Evolutionary conservation across 331 rosid genomes (phyloP).

Genomic region (Spiraea crenata): DNA sequence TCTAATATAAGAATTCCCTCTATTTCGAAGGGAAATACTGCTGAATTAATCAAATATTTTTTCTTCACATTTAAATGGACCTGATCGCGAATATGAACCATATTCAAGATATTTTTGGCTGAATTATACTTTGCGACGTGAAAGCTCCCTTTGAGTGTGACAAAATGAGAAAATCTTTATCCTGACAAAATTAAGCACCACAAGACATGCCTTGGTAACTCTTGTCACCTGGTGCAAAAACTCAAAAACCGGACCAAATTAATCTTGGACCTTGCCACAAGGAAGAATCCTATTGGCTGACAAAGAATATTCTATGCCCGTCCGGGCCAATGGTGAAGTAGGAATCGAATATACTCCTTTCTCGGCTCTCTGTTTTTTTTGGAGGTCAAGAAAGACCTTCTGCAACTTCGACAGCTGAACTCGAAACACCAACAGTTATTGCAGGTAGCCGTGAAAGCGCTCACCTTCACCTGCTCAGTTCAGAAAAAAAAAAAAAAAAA

Average conservation of each 20-base stretch:
- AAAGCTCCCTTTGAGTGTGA: not conserved
- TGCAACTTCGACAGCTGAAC: not conserved
- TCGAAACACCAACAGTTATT: not conserved
- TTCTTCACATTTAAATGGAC: too few species aligned
- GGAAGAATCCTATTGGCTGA: not conserved
- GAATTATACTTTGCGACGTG: not conserved
- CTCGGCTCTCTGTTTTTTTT: not conserved
- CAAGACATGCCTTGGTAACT: not conserved
- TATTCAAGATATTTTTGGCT: not conserved
- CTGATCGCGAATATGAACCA: too few species aligned
- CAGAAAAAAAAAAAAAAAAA: not conserved
- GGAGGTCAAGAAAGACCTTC: not conserved
- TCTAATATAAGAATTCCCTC: too few species aligned
- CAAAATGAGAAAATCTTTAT: not conserved
- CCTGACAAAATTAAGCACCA: not conserved
- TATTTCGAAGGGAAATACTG: too few species aligned
- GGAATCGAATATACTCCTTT: constrained; percentile 12
- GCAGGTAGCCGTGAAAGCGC: not conserved
- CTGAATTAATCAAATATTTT: too few species aligned
- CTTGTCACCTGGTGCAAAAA: not conserved
- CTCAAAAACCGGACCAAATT: not conserved
- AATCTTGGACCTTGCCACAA: not conserved
- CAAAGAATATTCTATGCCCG: constrained; percentile 13
- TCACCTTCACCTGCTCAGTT: not conserved
- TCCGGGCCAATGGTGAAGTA: too few species aligned